Conservation (phyloP, 164 flowering plant species). For the Vitis cinerea region DNA sequence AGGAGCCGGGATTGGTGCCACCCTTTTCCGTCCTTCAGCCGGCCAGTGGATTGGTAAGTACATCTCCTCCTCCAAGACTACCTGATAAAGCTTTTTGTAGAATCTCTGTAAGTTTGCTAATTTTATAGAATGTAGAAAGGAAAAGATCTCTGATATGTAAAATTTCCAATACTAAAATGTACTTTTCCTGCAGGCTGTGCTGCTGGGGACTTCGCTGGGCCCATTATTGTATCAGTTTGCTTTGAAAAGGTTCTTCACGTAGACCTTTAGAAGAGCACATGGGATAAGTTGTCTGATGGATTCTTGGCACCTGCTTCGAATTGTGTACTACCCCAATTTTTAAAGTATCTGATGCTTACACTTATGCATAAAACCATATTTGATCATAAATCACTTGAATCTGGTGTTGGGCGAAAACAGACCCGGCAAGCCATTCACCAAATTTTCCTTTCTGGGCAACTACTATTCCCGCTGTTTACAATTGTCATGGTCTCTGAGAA, state of each 20-base stretch:
- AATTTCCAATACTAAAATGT: not conserved
- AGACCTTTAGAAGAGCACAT: conserved; percentile 25
- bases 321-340: not conserved
- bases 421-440: too few relatives aligned
- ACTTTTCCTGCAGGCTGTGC: conserved; percentile 61
- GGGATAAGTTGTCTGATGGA: not conserved
- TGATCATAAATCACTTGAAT: too few relatives aligned
- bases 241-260: conserved; percentile 32
- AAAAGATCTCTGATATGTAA: not conserved
- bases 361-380: too few relatives aligned
- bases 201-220: conserved; percentile 70
- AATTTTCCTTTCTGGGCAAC: too few relatives aligned
- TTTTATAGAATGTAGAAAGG: too few relatives aligned
- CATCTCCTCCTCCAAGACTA: not conserved
- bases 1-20: conserved; percentile 87
- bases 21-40: conserved; percentile 63
- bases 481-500: too few relatives aligned
- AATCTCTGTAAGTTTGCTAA: not conserved
- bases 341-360: too few relatives aligned
- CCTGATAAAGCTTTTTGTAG: not conserved
- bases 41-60: conserved; percentile 98
- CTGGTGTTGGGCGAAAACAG: too few relatives aligned
- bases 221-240: conserved; percentile 40
- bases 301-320: conserved; percentile 7
- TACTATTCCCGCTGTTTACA: too few relatives aligned